phyloP scores from a whole-genome alignment of 2,329 filamentous ascomycete genomes.

The Leptographium wingfieldii region DNA sequence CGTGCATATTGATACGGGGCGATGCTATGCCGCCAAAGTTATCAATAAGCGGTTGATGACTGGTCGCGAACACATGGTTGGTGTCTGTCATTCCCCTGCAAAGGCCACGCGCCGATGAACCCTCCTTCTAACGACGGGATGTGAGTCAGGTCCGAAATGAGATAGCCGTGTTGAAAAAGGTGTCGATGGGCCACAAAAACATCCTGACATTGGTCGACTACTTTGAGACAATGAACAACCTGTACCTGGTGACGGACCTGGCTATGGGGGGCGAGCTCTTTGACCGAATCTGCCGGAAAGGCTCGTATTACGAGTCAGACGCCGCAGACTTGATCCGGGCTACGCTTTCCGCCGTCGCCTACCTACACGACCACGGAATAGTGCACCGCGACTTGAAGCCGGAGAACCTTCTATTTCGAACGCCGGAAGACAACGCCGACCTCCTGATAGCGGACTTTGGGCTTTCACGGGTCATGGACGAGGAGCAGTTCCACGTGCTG shows the following conservation, averaged over 20 bases:
- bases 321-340: slow-evolving; percentile 90
- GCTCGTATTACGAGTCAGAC: slow-evolving; percentile 95
- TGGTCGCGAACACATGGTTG: slow-evolving; percentile 93
- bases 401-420: slow-evolving; percentile 92
- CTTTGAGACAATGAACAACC: slow-evolving; percentile 99
- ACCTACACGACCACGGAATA: slow-evolving; percentile 96
- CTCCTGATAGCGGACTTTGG: slow-evolving; percentile 96
- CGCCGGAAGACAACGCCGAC: slow-evolving; percentile 94
- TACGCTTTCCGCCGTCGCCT: slow-evolving; percentile 92
- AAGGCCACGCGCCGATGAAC: background rate
- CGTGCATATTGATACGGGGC: slow-evolving; percentile 92
- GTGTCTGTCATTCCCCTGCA: slow-evolving; percentile 9
- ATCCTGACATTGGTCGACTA: slow-evolving; percentile 97
- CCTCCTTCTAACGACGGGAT: background rate
- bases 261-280: slow-evolving; percentile 94
- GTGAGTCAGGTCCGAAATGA: slow-evolving; percentile 73
- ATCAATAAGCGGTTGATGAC: slow-evolving; percentile 99
- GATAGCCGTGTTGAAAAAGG: slow-evolving; percentile 90
- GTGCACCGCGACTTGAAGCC: slow-evolving; percentile 97
- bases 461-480: slow-evolving; percentile 93
- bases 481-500: slow-evolving; percentile 93
- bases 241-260: slow-evolving; percentile 95
- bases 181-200: slow-evolving; percentile 99
- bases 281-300: slow-evolving; percentile 96
- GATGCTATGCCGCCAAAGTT: slow-evolving; percentile 97